Evolutionary conservation across 2,329 filamentous ascomycete genomes (phyloP).

Genomic region (Didymella glomerata): DNA sequence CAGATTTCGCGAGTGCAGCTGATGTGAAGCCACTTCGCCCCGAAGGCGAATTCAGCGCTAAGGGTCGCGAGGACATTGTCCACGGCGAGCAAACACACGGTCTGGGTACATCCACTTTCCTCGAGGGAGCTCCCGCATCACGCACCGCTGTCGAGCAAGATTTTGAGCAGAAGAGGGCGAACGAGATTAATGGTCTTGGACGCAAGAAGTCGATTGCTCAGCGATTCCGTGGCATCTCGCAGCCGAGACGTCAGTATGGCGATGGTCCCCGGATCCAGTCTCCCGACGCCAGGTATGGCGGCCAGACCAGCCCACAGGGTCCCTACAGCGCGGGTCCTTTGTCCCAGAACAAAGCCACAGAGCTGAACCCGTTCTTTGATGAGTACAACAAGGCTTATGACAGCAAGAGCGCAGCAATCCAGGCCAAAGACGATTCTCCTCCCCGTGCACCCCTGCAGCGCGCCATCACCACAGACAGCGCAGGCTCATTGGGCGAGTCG

Average conservation of each 20-base stretch:
- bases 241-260: slow-evolving; percentile 68
- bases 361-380: slow-evolving; percentile 78
- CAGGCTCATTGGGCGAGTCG: slow-evolving; percentile 33
- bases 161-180: slow-evolving; percentile 65
- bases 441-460: slow-evolving; percentile 43
- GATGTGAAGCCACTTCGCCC: slow-evolving; percentile 45
- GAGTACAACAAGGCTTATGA: slow-evolving; percentile 77
- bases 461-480: slow-evolving; percentile 45
- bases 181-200: slow-evolving; percentile 64
- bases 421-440: slow-evolving; percentile 51
- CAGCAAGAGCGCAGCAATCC: slow-evolving; percentile 68
- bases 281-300: slow-evolving; percentile 64
- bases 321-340: slow-evolving; percentile 53
- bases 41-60: slow-evolving; percentile 49
- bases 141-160: slow-evolving; percentile 78
- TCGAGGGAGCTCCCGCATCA: slow-evolving; percentile 91
- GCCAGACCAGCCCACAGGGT: slow-evolving; percentile 38
- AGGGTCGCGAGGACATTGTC: slow-evolving; percentile 67
- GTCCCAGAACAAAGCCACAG: slow-evolving; percentile 48
- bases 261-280: slow-evolving; percentile 51
- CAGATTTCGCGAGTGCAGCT: slow-evolving; percentile 68
- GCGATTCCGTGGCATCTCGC: slow-evolving; percentile 84
- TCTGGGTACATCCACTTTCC: slow-evolving; percentile 91
- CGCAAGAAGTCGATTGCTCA: slow-evolving; percentile 96
- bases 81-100: slow-evolving; percentile 86